Base-by-base conservation (phyloP, 148 eudicot genomes). In the Chenopodium berlandieri region DNA sequence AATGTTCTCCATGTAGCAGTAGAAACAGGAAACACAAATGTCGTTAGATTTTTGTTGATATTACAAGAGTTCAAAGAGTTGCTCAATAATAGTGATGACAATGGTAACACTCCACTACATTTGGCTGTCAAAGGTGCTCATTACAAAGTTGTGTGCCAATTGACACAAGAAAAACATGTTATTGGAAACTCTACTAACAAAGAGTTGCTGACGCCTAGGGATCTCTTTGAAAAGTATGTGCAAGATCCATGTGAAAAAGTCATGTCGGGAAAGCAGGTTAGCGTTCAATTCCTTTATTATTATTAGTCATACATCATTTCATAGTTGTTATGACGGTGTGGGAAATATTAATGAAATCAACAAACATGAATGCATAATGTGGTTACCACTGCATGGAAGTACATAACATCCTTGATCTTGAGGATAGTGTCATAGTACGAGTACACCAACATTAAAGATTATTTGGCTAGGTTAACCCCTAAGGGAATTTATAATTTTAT, bases 51-150 rank as follows among this genome's bases (percentile, higher is more conserved):
- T 34, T 70, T 70, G n/a, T 11, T 70, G 9, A 34, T 1, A 14
- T 2, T 70, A 9, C 46, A 70, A 34, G 23, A 32, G 22, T 70
- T 32, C 22, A 37, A 70, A 48, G 73, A 70, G 48, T 47, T 13
- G 37, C 46, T 32, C 73, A 19, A 70, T 70, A 70, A 2, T 14
- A 10, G 73, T 16, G 73, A 70, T 17, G 73, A 70, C n/a, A 16
- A 70, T 16, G 73, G 73, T 70, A 37, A 70, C 11, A 70, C 73
- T 34, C 47, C 73, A 32, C 73, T 70, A 4, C 73, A 70, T 70
- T 70, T 70, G 47, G 73, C 73, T 17, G 48, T 70, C 47, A 70
- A 34, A 70, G 47, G 47, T 16, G 73, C 62, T 56, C 73, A 34
- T 32, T 16, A 32, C n/a, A 70, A 70, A 32, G 19, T n/a, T 70